Percentiles rank a stretch among this genome's conserved stretches.
Evolutionary conservation across 2,329 filamentous ascomycete species (phyloP).

Genomic region (Pseudocercospora ulei): DNA sequence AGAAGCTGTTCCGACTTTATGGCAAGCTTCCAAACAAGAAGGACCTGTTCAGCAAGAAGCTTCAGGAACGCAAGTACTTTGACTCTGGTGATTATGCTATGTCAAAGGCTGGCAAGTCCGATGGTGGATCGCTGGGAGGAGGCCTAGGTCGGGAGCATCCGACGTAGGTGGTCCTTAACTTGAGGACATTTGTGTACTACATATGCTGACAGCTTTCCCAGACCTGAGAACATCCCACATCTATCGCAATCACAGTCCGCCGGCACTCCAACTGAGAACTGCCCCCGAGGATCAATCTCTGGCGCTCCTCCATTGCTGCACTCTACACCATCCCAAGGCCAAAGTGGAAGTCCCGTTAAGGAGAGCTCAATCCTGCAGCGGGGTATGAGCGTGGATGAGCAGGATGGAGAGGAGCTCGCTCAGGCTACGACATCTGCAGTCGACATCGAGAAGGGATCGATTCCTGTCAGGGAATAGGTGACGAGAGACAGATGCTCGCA

Average conservation of each 20-base stretch:
- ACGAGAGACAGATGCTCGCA: too few relatives aligned
- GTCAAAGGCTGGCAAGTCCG: conserved; percentile 91
- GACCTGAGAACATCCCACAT: conserved; percentile 36
- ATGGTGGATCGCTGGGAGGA: conserved; percentile 66
- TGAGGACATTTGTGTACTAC: background rate
- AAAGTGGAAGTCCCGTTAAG: conserved; percentile 71
- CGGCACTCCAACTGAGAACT: conserved; percentile 18
- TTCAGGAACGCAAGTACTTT: conserved; percentile 98
- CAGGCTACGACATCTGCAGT: conserved; percentile 1
- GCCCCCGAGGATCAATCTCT: conserved; percentile 23
- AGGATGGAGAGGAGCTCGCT: conserved; percentile 34
- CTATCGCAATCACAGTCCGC: conserved; percentile 28
- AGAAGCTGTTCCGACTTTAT: conserved; percentile 91
- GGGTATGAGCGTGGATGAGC: conserved; percentile 62
- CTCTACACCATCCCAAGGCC: conserved; percentile 41
- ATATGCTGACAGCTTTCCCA: conserved; percentile 16
- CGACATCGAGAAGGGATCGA: conserved; percentile 3
- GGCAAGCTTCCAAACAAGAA: conserved; percentile 95
- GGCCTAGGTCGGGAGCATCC: conserved; percentile 91
- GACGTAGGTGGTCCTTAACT: conserved; percentile 45
- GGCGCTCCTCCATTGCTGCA: conserved; percentile 25
- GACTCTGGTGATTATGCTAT: conserved; percentile 91
- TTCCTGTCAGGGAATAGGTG: conserved; percentile 1
- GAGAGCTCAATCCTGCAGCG: conserved; percentile 79
- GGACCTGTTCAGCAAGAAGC: conserved; percentile 92